Evolutionary conservation across 176 grass and related monocot species (phyloP).

Genomic region (Zoysia pacifica): DNA sequence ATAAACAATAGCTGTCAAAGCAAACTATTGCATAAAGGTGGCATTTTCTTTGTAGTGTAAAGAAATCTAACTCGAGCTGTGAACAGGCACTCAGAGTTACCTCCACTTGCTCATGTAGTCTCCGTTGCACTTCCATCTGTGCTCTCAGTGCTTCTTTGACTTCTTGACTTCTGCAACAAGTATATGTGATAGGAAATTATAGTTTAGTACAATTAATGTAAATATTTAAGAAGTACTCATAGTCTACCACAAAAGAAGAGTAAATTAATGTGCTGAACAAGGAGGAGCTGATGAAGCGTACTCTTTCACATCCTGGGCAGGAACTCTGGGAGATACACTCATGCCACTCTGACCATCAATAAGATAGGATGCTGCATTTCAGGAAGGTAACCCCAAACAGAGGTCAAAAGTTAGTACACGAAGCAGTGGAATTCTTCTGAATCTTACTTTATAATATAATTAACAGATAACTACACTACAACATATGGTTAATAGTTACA

Average conservation of each 20-base stretch:
- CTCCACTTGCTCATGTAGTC: conserved; percentile 98
- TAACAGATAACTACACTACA: background rate
- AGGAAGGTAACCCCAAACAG: background rate
- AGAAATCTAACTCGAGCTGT: background rate
- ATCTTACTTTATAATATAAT: background rate
- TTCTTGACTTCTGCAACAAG: conserved; percentile 61
- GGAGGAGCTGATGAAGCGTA: conserved; percentile 37
- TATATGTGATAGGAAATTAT: conserved; percentile 23
- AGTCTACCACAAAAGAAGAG: background rate
- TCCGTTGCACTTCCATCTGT: conserved; percentile 97
- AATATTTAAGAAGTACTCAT: background rate
- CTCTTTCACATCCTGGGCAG: conserved; percentile 86
- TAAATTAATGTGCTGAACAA: background rate
- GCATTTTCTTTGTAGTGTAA: conserved; percentile 7
- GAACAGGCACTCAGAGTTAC: conserved; percentile 42
- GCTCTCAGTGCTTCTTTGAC: conserved; percentile 80
- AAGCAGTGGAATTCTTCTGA: background rate
- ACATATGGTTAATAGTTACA: conserved; percentile 25
- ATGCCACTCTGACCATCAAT: conserved; percentile 72
- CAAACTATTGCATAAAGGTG: background rate
- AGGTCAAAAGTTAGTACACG: conserved; percentile 27
- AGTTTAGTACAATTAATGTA: background rate
- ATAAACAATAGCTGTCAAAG: background rate
- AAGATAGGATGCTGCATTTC: conserved; percentile 80
- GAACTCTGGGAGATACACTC: conserved; percentile 80